Evolutionary conservation across 805 yeast species (phyloP).

Genomic region (Brettanomyces sp.): DNA sequence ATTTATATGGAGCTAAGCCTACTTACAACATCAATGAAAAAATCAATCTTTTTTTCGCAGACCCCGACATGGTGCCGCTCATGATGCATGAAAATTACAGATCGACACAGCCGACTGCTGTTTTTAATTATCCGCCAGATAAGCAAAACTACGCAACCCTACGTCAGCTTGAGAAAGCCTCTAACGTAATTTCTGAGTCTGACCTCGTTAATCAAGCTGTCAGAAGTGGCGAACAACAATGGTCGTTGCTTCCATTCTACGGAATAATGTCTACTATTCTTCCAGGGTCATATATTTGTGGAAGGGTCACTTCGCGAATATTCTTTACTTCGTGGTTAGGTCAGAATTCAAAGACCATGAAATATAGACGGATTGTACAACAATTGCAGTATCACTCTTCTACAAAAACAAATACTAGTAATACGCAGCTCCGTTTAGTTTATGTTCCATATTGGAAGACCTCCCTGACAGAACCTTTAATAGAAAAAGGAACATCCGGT

Average conservation of each 20-base stretch:
- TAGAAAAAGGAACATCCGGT: slow-evolving; percentile 49
- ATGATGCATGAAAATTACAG: slow-evolving; percentile 95
- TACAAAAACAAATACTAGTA: slow-evolving; percentile 67
- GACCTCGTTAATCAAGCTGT: slow-evolving; percentile 76
- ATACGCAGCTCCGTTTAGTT: slow-evolving; percentile 63
- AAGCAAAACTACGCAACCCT: slow-evolving; percentile 43
- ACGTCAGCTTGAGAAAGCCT: slow-evolving; percentile 62
- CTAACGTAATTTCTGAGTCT: slow-evolving; percentile 77
- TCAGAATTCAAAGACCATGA: slow-evolving; percentile 75
- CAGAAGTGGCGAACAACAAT: slow-evolving; percentile 85
- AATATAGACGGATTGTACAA: slow-evolving; percentile 69
- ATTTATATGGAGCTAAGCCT: slow-evolving; percentile 43
- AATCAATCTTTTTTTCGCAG: slow-evolving; percentile 85
- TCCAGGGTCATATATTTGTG: slow-evolving; percentile 71
- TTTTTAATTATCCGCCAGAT: slow-evolving; percentile 13
- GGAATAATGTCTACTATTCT: slow-evolving; percentile 77
- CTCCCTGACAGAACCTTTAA: slow-evolving; percentile 50
- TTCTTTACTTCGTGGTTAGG: slow-evolving; percentile 86
- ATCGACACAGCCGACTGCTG: slow-evolving; percentile 44
- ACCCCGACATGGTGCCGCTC: slow-evolving; percentile 86
- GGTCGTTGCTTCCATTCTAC: slow-evolving; percentile 90
- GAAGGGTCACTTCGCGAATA: slow-evolving; percentile 57
- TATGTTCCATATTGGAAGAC: slow-evolving; percentile 60
- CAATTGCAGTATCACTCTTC: slow-evolving; percentile 86
- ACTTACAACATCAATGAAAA: slow-evolving; percentile 65